Evolutionary conservation across 2,329 filamentous ascomycete genomes (phyloP).

Genomic region (Aspergillus sp.): DNA sequence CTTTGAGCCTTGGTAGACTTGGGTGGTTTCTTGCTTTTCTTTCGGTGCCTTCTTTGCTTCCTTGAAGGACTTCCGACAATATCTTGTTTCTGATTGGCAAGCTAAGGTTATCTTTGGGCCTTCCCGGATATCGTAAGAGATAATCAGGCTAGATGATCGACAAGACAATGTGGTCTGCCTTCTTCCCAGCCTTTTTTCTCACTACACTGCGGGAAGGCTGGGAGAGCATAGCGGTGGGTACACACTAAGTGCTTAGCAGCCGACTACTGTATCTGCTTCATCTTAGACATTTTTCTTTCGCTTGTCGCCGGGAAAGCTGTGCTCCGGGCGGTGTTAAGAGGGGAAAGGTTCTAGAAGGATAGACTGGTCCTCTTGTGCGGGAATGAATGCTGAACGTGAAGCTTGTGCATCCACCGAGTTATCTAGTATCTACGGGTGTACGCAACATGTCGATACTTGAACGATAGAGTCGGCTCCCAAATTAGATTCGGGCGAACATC

Average conservation of each 20-base stretch:
- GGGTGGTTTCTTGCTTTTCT: constrained; percentile 5
- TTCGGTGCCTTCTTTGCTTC: constrained; percentile 2
- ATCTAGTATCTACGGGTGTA: not conserved
- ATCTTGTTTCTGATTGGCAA: constrained; percentile 1
- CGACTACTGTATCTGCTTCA: constrained; percentile 1
- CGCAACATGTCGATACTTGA: not conserved
- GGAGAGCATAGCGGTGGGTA: not conserved
- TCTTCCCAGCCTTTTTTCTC: not conserved
- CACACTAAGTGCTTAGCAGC: not conserved
- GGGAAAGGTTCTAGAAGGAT: not conserved
- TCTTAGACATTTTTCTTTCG: not conserved
- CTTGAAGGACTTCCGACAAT: not conserved
- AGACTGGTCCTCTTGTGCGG: not conserved
- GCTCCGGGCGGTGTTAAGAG: not conserved
- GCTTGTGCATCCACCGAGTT: not conserved
- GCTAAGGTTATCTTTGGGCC: not conserved
- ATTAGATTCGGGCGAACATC: not conserved
- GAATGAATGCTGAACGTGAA: not conserved
- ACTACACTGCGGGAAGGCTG: not conserved
- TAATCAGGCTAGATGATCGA: constrained; percentile 5
- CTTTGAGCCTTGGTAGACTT: constrained; percentile 7
- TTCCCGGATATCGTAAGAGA: not conserved
- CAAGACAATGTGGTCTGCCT: constrained; percentile 2
- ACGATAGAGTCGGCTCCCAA: not conserved
- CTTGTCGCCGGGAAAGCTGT: not conserved